phyloP scores from a whole-genome alignment of 2,329 filamentous ascomycete species.

The Plenodomus tracheiphilus region DNA sequence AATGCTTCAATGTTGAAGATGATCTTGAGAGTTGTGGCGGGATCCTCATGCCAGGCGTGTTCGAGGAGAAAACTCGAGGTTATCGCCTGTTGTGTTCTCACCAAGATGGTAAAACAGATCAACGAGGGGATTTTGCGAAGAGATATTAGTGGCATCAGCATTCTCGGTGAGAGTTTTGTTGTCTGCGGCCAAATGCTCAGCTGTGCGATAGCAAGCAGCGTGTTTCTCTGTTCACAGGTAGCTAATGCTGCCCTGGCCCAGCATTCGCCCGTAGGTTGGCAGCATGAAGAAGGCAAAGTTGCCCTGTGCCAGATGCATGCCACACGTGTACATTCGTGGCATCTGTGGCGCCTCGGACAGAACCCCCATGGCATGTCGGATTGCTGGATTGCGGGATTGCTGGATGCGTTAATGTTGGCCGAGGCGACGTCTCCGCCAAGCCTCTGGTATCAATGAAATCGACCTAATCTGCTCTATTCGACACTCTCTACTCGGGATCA shows the following conservation, averaged over 20 bases:
- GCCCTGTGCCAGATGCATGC: too few relatives aligned
- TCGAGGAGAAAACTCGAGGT: slow-evolving; percentile 51
- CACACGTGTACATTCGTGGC: too few relatives aligned
- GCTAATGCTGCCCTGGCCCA: too few relatives aligned
- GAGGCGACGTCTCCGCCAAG: too few relatives aligned
- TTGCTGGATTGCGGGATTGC: too few relatives aligned
- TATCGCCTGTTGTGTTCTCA: slow-evolving; percentile 42
- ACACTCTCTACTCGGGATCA: neutral
- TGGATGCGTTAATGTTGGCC: neutral
- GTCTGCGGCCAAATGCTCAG: slow-evolving; percentile 20
- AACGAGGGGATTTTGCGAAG: slow-evolving; percentile 52
- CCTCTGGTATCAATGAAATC: too few relatives aligned
- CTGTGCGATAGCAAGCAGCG: slow-evolving; percentile 11
- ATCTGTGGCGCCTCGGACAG: too few relatives aligned
- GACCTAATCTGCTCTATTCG: neutral
- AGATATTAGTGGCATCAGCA: slow-evolving; percentile 52
- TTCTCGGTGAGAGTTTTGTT: slow-evolving; percentile 60
- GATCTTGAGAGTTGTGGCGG: slow-evolving; percentile 58
- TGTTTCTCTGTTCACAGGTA: too few relatives aligned
- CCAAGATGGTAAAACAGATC: slow-evolving; percentile 61
- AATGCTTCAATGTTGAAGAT: slow-evolving; percentile 66
- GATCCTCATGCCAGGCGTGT: slow-evolving; percentile 55
- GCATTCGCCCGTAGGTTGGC: too few relatives aligned
- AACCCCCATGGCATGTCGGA: too few relatives aligned
- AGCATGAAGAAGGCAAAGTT: too few relatives aligned